Evolutionary conservation across 225 moss, liverwort and hornwort species (phyloP), one percentile per base, ranked within the genome.

Genomic region (Bryum argenteum): DNA sequence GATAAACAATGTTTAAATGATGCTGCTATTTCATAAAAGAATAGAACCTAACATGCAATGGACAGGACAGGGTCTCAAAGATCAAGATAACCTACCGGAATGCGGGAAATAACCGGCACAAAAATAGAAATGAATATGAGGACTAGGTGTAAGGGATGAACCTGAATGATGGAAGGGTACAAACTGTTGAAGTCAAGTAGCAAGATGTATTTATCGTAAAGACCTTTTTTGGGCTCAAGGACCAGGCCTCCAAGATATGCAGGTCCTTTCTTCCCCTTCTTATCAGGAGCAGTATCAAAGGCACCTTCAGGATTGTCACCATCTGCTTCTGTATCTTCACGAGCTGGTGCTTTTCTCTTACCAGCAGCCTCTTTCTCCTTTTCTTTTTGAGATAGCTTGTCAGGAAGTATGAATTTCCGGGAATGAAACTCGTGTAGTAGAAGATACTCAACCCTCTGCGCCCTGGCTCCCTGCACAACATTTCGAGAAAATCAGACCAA

Each of bases 131-230:
- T 2, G 9, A 6, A 58, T 43, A 64, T 16, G 20, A 67, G 8
- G n/a, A 48, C 1, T 52, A 8, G 56, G 60, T 23, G 59, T 40
- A 65, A 18, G 18, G 71, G 53, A 54, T 53, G 67, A 81, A 97
- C 98, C 94, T 98, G 98, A 70, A 98, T 98, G 63, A 98, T 98
- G 23, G 98, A 98, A 15, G 98, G 98, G 64, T 98, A 98, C 50
- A 98, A 84, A 81, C 98, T 98, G 81, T 98, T 98, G 67, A 98
- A 98, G 72, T 98, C 98, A 21, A 98, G 92, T 63, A 98, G 80
- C 63, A 98, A 79, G 52, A 98, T 86, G 22, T 67, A 91, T 74
- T 92, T 98, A 82, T 98, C 98, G 73, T 98, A 98, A 17, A 98
- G 85, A 62, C 98, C 98, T 79, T 86, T 92, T 76, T 98, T 98